Conservation (phyloP, 164 flowering plant species). For the Tetracentron sinense region DNA sequence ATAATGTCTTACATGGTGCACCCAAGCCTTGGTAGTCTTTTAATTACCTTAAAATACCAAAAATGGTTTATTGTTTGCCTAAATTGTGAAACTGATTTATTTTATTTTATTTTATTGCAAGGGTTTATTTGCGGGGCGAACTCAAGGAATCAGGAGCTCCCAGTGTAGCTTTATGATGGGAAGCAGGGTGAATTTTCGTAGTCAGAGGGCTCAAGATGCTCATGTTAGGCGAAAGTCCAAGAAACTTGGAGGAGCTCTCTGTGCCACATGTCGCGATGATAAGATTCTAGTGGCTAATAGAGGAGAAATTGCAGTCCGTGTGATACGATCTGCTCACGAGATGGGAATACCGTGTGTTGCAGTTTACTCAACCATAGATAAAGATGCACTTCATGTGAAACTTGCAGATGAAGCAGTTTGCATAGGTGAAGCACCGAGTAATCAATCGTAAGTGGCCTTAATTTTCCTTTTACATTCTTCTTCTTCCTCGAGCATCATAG, state of each 20-base stretch:
- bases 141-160: constrained; percentile 49
- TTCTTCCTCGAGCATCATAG: neutral
- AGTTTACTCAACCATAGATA: constrained; percentile 93
- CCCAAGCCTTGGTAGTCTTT: neutral
- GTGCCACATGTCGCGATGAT: constrained; percentile 55
- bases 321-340: constrained; percentile 94
- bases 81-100: too few species aligned
- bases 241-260: constrained; percentile 61
- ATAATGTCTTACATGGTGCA: too few species aligned
- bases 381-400: constrained; percentile 96
- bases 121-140: constrained; percentile 42
- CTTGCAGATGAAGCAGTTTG: constrained; percentile 97
- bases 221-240: constrained; percentile 31
- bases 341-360: constrained; percentile 98
- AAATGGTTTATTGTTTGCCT: constrained; percentile 1
- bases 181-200: constrained; percentile 44
- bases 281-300: constrained; percentile 95
- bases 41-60: neutral
- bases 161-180: constrained; percentile 73
- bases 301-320: constrained; percentile 98
- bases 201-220: constrained; percentile 37
- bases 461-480: neutral
- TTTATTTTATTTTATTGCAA: constrained; percentile 9
- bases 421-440: constrained; percentile 99
- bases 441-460: constrained; percentile 71